Base-by-base conservation (phyloP, 1,139 yeast species). In the Candida sp. region DNA sequence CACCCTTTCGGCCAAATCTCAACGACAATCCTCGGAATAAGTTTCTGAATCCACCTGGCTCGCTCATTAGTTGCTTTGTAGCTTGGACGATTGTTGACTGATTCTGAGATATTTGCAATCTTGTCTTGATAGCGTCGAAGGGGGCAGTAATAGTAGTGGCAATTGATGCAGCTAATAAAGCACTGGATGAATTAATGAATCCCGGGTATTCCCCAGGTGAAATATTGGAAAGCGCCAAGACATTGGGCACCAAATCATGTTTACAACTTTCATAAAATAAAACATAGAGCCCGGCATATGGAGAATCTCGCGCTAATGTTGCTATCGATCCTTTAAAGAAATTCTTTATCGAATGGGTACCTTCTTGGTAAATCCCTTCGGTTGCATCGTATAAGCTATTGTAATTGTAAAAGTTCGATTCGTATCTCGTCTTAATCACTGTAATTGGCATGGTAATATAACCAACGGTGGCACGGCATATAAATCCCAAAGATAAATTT, bases 371-470 rank as follows among this genome's bases (percentile, higher is more conserved):
- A 4, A 90, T 86, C 9, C 81, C 80, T 35, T 59, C 66, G 1
- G 79, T 61, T 0, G 96, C 95, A 39, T 81, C 84, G 27, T 62
- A 54, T 56, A 93, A 61, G 11, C 95, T 81, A 36, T 69, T 74
- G 62, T 90, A 90, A 40, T 77, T 67, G 64, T 87, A 91, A 45
- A 84, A 54, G 43, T 85, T 85, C 5, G 90, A 83, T 63, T 93
- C 98, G 56, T 79, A 90, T 38, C 98, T 74, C 8, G 95, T 95
- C 58, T 93, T 93, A 39, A 93, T 67, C n/a, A 93, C 82, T 0
- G 99, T 93, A n/a, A 93, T 79, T 0, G 99, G 99, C 99, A 93
- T 93, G n/a, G 97, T 89, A 21, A 87, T 50, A 50, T 85, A 76
- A 1, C 99, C 99, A 4, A 90, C 96, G 2, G 79, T 50, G 0